Base-by-base conservation (phyloP, 1,139 yeast species). In the Geotrichum klebahnii region DNA sequence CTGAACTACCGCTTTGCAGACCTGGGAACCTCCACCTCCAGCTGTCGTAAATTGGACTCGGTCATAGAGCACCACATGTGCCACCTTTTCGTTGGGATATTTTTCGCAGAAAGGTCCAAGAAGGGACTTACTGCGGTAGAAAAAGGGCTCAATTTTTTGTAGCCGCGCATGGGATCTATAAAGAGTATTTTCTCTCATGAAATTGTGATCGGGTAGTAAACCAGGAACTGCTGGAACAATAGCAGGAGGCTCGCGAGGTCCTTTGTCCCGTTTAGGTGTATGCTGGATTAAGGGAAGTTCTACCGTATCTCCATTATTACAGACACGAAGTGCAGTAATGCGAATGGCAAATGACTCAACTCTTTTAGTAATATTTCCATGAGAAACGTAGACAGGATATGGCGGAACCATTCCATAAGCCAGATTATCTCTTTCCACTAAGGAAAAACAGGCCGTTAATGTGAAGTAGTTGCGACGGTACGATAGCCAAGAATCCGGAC, bases 391-490 rank as follows among this genome's bases (percentile, higher is more conserved):
- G n/a, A 48, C 44, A 16, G 51, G 46, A 19, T 39, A 37, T 14
- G 39, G 41, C 12, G 54, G 54, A 12, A 45, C 43, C 32, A 44
- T 48, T 2, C 54, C 54, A 23, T 41, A 39, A 32, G 36, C 46
- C 19, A 48, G 20, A 14, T 33, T 33, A 29, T 42, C 44, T 17
- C 23, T 16, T 17, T 35, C 45, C 6, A 50, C 46, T 14, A 52
- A 37, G 16, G 52, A 47, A 41, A 34, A 52, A 19, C 48, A 22
- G 3, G 52, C 40, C 14, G 51, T 44, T 22, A 52, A 33, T 5
- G 54, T 52, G 44, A 52, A 44, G 31, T 52, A 52, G 26, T 52
- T 52, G 23, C 52, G 43, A n/a, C 52, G 39, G 37, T 52, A 52
- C 9, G 54, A 48, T 9, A 52, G 34, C 54, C 54, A 52, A 23